Percentiles rank a stretch among this genome's conserved stretches.
Conservation (phyloP, 192 early-diverging fungal species). For the Backusella morwellensis region DNA sequence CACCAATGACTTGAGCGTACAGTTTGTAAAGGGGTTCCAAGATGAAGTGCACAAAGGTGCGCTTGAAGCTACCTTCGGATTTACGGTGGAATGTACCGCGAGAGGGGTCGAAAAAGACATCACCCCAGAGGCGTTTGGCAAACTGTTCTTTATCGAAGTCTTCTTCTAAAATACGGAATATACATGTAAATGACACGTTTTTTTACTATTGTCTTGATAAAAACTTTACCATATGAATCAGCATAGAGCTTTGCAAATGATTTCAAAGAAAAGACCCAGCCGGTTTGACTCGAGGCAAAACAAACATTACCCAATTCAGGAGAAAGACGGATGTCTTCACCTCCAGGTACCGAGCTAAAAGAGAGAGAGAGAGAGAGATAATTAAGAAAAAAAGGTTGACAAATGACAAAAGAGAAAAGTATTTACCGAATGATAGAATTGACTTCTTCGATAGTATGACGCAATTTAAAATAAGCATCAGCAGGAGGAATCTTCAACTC, state of each 20-base stretch:
- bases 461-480: conserved; percentile 97
- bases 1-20: conserved; percentile 79
- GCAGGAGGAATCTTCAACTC: conserved; percentile 95
- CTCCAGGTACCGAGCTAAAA: conserved; percentile 34
- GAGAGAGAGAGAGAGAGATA: neutral
- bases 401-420: neutral
- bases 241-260: conserved; percentile 92
- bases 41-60: conserved; percentile 96
- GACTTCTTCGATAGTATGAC: conserved; percentile 94
- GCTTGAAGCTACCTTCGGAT: conserved; percentile 56
- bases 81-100: conserved; percentile 80
- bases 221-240: conserved; percentile 64
- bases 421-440: conserved; percentile 71
- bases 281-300: conserved; percentile 86
- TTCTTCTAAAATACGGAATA: conserved; percentile 29
- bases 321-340: conserved; percentile 71
- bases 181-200: neutral
- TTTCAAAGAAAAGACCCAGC: conserved; percentile 91
- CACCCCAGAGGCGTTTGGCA: conserved; percentile 94
- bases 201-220: neutral
- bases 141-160: conserved; percentile 77
- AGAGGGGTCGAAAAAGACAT: conserved; percentile 86
- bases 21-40: conserved; percentile 95
- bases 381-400: neutral
- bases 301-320: conserved; percentile 96